phyloP scores from a whole-genome alignment of 768 basidiomycete species.

The Xerocomellus chrysenteron region DNA sequence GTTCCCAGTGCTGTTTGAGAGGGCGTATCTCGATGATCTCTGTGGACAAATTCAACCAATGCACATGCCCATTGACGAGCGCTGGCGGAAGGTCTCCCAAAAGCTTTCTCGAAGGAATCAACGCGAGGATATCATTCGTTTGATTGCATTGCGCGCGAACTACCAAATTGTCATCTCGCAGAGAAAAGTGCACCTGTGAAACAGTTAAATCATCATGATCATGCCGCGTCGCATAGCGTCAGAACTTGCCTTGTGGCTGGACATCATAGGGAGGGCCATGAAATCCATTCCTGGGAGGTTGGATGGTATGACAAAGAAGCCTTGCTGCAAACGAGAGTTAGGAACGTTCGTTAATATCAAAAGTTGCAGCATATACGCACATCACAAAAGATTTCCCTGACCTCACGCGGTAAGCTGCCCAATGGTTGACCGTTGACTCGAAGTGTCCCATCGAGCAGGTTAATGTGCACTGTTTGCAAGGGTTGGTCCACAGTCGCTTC shows the following conservation, averaged over 20 bases:
- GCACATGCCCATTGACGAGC: slow-evolving; percentile 10
- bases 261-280: background rate
- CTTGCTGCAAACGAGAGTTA: background rate
- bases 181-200: background rate
- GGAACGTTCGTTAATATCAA: too few relatives aligned
- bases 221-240: background rate
- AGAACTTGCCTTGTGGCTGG: background rate
- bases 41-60: slow-evolving; percentile 25
- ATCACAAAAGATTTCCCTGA: background rate
- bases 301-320: background rate
- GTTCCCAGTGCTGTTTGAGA: slow-evolving; percentile 15
- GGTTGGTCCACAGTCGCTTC: background rate
- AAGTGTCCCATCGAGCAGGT: background rate
- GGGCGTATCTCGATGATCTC: slow-evolving; percentile 25
- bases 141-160: background rate
- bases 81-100: background rate
- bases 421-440: background rate
- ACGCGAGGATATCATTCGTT: background rate
- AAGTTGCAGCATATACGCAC: background rate
- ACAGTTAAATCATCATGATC: background rate
- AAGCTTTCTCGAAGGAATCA: background rate
- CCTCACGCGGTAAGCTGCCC: background rate
- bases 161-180: background rate
- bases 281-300: background rate
- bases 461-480: background rate